Base-by-base conservation (phyloP, 495 filamentous ascomycete genomes). In the Sporormia fimetaria region DNA sequence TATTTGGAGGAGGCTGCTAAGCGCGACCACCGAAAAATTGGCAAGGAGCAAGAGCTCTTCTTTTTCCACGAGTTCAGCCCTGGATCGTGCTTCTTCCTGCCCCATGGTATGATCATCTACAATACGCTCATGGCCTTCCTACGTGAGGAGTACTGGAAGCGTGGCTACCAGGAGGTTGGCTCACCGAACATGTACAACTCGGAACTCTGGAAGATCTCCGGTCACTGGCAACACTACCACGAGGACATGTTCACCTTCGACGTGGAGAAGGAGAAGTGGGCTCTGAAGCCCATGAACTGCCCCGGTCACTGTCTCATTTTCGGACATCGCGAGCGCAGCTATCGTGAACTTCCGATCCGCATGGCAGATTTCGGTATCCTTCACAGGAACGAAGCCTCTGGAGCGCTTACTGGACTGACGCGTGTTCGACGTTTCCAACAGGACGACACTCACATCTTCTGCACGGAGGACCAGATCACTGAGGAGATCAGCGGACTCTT, bases 241-340 rank as follows among this genome's bases (percentile, higher is more conserved):
- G 88, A 96, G 20, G 85, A 94, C 61, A 96, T 98, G 90, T 96
- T 96, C 66, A 75, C 78, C 25, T 72, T 96, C 41, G 78, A 92
- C 23, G 73, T 87, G 23, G 86, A 96, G 56, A 94, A 96, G 70
- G 77, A 84, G 40, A 73, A 81, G 32, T 87, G 74, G 60, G 81
- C 68, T 9, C 70, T 98, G 27, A 98, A 98, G 67, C 90, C 92
- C 23, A 98, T 98, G 90, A 96, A 96, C 63, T 98, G 90, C 63
- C 90, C 92, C 3, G 85, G 82, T 6, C 83, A 90, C 61, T 82
- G 77, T 51, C 60, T 83, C 18, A 70, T 92, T 41, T 92, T 90
- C 57, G 71, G 64, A 11, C 79, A 83, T 57, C 70, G 81, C 37
- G 86, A 81, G 48, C 71, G 79, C 50, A 87, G 76, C 57, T 90